Percentiles rank a stretch among this genome's conserved stretches.
These are phyloP conservation scores for Tylopilus sp. DNA, from an alignment of 1,284 basidiomycete species.

Conservation along the genomic window DNA sequence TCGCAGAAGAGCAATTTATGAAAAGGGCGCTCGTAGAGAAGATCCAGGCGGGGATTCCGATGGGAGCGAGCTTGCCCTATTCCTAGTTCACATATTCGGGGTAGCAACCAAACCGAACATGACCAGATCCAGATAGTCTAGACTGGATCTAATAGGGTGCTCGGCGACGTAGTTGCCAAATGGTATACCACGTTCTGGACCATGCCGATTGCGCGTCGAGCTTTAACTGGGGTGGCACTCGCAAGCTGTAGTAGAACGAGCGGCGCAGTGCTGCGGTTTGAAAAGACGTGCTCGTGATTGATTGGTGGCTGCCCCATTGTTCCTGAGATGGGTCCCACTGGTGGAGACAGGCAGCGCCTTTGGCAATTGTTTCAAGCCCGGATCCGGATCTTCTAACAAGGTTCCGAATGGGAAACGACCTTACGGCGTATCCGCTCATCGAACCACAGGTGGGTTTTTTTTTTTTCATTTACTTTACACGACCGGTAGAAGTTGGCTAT, in stretches of 20 bases:
- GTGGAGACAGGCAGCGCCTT: conserved; percentile 29
- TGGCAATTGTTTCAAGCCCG: conserved; percentile 30
- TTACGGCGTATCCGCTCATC: conserved; percentile 23
- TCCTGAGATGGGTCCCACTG: conserved; percentile 27
- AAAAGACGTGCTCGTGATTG: conserved; percentile 25
- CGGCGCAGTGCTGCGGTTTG: conserved; percentile 27
- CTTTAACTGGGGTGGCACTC: conserved; percentile 27
- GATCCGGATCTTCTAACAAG: conserved; percentile 35
- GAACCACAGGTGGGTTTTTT: too few species aligned
- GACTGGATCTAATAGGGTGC: conserved; percentile 32
- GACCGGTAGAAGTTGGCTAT: conserved; percentile 28
- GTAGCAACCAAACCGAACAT: conserved; percentile 23
- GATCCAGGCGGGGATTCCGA: conserved; percentile 69
- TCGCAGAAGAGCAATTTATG: conserved; percentile 94
- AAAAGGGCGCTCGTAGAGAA: conserved; percentile 88
- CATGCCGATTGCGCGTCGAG: conserved; percentile 23
- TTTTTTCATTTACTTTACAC: conserved; percentile 18
- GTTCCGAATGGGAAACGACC: conserved; percentile 29
- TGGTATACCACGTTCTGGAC: conserved; percentile 37
- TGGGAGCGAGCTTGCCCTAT: conserved; percentile 40
- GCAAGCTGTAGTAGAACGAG: conserved; percentile 7
- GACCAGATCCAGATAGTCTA: conserved; percentile 28
- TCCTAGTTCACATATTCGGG: conserved; percentile 33
- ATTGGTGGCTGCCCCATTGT: conserved; percentile 32
- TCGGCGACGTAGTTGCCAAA: conserved; percentile 39